Evolutionary conservation across 2,329 filamentous ascomycete species (phyloP), one percentile per base, ranked within the genome.

Genomic region (Celoporthe dispersa): DNA sequence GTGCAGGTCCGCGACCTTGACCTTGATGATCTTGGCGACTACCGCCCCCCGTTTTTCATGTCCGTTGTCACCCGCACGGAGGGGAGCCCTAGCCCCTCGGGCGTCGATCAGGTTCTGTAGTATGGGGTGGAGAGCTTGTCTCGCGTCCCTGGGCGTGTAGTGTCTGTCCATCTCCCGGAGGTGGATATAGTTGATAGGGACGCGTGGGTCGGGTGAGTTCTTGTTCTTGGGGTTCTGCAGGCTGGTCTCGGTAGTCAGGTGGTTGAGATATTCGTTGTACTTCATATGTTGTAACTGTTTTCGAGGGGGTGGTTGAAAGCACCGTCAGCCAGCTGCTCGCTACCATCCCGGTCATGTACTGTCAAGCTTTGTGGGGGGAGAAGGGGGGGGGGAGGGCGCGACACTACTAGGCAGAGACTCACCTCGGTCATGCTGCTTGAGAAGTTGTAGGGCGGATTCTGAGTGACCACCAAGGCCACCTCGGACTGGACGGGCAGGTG

Each of bases 371-470:
- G 2, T 25, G 9, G 19, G 6, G 19, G 3, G 19, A 39, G 3
- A 4, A 35, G 35, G 35, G 35, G 35, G 3, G 39, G 14, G 39
- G 39, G 12, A 16, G n/a, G n/a, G n/a, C 39, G 16, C 14, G 11
- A 37, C 35, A 16, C 39, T 51, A 12, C 37, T 35, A 22, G 25
- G 55, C 3, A 61, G 37, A 9, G 9, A 81, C 87, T 80, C 83
- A 96, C 93, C 83, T 94, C 89, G 5, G 92, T 94, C 95, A 98
- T 98, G 72, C 90, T 93, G 77, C 94, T 98, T 75, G 90, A 89
- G 76, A 98, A 99, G 0, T 86, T 86, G 39, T 92, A 85, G 60
- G 88, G 86, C 41, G 85, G 83, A 33, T 85, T 86, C 28, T 97
- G 80, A 8, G 97, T 83, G 63, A 88, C 91, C 78, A 96, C 92